Evolutionary conservation across 441 rosid genomes (phyloP), one percentile per base, ranked within the genome.

Genomic region (Lepidium campestre): DNA sequence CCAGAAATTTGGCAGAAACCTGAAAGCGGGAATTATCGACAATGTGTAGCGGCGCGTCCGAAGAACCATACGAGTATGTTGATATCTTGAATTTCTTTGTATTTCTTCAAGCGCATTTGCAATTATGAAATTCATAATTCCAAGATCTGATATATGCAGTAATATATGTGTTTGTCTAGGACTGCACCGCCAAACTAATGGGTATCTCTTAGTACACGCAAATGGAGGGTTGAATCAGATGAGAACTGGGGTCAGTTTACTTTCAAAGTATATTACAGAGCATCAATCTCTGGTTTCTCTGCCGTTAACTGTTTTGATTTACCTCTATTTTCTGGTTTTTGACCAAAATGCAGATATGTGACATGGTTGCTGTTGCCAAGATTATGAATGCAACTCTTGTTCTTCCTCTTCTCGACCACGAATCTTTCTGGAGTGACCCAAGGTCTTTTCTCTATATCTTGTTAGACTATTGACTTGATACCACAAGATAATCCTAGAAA

Each of bases 211-310:
- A 23, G 94, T 88, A 66, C 93, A 89, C 68, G 97, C 97, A 29
- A 94, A 94, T 66, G 99, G 99, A 39, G 99, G 99, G 67, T 68
- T 94, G 78, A 94, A 94, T 82, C 97, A 91, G 82, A 94, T 94
- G 97, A 87, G 98, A 82, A 86, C 92, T 13, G 97, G 97, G 50
- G 99, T 89, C 75, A 73, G 90, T 80, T 73, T 57, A 22, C 15
- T 35, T 65, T 48, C 23, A 42, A 67, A 57, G 19, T 57, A 10
- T 47, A 10, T 45, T 46, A n/a, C 48, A 46, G 14, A 56, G 56
- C 44, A 50, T 40, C 31, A 18, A 57, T 57, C 32, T 40, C 58
- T 2, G 10, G 11, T 22, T 54, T n/a, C 58, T 66, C 46, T 7
- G 11, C 3, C 0, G 4, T 36, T 17, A 20, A 18, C 2, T 61